These are phyloP conservation scores for Russula earlei DNA, from an alignment of 768 basidiomycete species.

Conservation along the genomic window DNA sequence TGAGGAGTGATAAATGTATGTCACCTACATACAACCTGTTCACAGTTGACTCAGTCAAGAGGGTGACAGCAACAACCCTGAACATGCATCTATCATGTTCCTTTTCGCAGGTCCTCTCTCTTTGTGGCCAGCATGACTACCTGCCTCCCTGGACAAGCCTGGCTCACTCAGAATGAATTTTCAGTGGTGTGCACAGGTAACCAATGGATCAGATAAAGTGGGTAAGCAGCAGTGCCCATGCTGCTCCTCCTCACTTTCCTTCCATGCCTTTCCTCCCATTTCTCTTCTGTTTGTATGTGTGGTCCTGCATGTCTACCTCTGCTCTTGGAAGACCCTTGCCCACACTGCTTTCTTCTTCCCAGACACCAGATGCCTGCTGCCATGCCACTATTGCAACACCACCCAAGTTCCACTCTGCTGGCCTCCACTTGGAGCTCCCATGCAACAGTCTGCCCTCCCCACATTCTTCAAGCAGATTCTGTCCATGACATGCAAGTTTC, in stretches of 20 bases:
- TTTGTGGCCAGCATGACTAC: too few species aligned
- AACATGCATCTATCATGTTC: too few species aligned
- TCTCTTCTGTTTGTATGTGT: conserved; percentile 37
- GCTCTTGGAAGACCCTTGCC: conserved; percentile 29
- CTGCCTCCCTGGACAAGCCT: too few species aligned
- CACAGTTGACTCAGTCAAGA: too few species aligned
- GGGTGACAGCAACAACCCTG: too few species aligned
- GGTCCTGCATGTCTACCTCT: conserved; percentile 48
- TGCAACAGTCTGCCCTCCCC: too few species aligned
- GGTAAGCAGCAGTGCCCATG: conserved; percentile 27
- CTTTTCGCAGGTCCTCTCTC: too few species aligned
- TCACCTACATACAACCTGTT: too few species aligned
- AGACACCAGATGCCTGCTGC: conserved; percentile 22
- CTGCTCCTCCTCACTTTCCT: not conserved
- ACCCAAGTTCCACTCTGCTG: conserved; percentile 56
- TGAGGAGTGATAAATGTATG: too few species aligned
- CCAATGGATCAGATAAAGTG: conserved; percentile 41
- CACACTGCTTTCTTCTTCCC: conserved; percentile 37
- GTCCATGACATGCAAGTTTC: too few species aligned
- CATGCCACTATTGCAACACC: conserved; percentile 25
- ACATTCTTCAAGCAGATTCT: too few species aligned
- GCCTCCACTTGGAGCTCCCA: conserved; percentile 59
- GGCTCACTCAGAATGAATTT: too few species aligned
- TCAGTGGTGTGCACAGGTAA: conserved; percentile 29
- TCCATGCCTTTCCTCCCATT: not conserved